Conservation (phyloP, 225 moss, liverwort and hornwort genomes). For the Takakia lepidozioides region DNA sequence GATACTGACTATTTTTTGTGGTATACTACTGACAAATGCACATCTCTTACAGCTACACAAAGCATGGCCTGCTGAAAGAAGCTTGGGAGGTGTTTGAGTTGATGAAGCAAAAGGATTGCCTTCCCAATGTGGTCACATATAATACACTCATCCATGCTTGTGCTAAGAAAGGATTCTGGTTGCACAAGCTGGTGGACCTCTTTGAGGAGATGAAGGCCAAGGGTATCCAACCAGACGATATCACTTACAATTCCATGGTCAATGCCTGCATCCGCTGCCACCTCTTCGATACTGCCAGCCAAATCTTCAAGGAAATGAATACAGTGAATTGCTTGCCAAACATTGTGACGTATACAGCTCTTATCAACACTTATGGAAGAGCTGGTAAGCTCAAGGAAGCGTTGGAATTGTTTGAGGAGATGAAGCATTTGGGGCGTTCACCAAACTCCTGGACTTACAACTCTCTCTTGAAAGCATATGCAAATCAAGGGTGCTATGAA, state of each 20-base stretch:
- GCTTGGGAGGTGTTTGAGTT: conserved; percentile 63
- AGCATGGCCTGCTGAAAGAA: conserved; percentile 70
- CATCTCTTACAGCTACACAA: conserved; percentile 55
- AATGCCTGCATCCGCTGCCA: conserved; percentile 70
- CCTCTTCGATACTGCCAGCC: conserved; percentile 47
- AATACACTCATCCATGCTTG: conserved; percentile 69
- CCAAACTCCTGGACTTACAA: conserved; percentile 97
- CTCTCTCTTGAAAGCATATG: conserved; percentile 84
- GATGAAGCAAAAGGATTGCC: conserved; percentile 61
- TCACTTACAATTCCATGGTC: conserved; percentile 87
- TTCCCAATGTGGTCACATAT: conserved; percentile 76
- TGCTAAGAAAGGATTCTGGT: conserved; percentile 45
- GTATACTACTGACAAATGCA: too few relatives aligned
- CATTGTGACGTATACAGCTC: conserved; percentile 77
- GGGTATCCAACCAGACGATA: conserved; percentile 70
- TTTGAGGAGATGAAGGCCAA: conserved; percentile 49
- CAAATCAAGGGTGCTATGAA: conserved; percentile 64
- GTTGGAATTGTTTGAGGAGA: conserved; percentile 76
- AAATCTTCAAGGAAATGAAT: conserved; percentile 67
- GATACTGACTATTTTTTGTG: conserved; percentile 9
- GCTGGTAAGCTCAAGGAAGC: conserved; percentile 76
- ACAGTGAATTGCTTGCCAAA: conserved; percentile 59
- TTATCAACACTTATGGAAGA: conserved; percentile 77
- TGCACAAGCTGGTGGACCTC: conserved; percentile 48
- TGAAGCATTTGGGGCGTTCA: conserved; percentile 80